A percentile compares a stretch with the other conserved stretches of the same genome.
These are phyloP conservation scores for Dryas drummondii DNA, from an alignment of 306 rosid genomes.

Conservation along the genomic window DNA sequence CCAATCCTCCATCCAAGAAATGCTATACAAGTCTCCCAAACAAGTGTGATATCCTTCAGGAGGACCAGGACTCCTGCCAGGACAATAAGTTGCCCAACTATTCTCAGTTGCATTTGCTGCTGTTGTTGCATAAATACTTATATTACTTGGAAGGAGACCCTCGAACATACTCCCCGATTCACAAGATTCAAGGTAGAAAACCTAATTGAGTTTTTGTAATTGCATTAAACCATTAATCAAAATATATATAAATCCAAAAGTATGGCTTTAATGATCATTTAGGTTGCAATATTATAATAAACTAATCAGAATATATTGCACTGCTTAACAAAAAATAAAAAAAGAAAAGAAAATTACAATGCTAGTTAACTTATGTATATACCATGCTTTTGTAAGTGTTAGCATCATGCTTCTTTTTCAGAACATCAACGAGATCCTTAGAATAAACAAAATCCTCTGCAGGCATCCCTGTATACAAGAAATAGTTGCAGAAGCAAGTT, in stretches of 20 bases:
- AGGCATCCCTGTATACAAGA: constrained; percentile 33
- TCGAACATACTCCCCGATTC: constrained; percentile 67
- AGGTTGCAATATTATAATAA: no score
- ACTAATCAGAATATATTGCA: no score
- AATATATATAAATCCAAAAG: no score
- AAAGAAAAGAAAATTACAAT: no score
- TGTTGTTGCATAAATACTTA: constrained; percentile 49
- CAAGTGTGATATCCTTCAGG: constrained; percentile 37
- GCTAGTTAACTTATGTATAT: background rate
- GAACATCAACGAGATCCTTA: constrained; percentile 32
- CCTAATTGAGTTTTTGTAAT: constrained; percentile 16
- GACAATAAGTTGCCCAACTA: constrained; percentile 51
- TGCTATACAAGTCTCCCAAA: constrained; percentile 54
- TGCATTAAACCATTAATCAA: no score
- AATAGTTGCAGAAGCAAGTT: no score
- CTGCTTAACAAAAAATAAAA: no score
- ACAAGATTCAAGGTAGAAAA: constrained; percentile 66
- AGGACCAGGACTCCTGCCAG: background rate
- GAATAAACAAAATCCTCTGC: background rate
- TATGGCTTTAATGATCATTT: no score
- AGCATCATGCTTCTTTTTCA: constrained; percentile 46
- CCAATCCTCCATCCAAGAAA: constrained; percentile 83
- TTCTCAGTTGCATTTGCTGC: constrained; percentile 40
- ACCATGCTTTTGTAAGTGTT: constrained; percentile 50
- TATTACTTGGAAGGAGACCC: constrained; percentile 53